Percentiles rank a stretch among this genome's conserved stretches.
Evolutionary conservation across 192 early-diverging fungal genomes (phyloP).

Genomic region (Coemansia aciculifera): DNA sequence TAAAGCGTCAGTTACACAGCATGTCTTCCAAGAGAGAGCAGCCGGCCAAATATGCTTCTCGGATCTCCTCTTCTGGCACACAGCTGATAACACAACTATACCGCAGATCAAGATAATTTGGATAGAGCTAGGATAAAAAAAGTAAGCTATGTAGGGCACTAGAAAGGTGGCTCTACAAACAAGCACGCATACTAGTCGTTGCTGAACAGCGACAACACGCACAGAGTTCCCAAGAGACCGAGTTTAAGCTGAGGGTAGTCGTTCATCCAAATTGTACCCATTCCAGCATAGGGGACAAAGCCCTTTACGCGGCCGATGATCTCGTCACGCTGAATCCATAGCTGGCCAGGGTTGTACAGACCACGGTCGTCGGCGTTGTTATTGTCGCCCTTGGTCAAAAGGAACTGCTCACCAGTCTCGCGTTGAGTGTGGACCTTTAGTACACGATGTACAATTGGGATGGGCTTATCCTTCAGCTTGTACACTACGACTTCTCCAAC

Average conservation of each 20-base stretch:
- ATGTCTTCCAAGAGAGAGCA: not conserved
- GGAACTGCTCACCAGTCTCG: slow-evolving; percentile 73
- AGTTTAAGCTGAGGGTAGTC: slow-evolving; percentile 94
- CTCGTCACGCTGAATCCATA: slow-evolving; percentile 90
- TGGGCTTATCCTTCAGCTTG: slow-evolving; percentile 81
- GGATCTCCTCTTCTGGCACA: not conserved
- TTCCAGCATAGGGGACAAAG: slow-evolving; percentile 90
- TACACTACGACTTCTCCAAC: slow-evolving; percentile 95
- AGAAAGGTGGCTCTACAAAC: not conserved
- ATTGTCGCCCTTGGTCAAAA: slow-evolving; percentile 98
- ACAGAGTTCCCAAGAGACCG: slow-evolving; percentile 73
- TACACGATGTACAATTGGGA: slow-evolving; percentile 97
- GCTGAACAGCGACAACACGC: slow-evolving; percentile 68
- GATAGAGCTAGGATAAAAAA: not conserved
- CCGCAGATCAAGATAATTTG: not conserved
- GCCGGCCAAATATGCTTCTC: not conserved
- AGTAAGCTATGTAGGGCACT: not conserved
- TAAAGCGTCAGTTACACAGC: not conserved
- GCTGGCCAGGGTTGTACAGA: slow-evolving; percentile 78
- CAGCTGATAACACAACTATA: not conserved
- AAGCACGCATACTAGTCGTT: slow-evolving; percentile 55
- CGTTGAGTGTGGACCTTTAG: slow-evolving; percentile 86
- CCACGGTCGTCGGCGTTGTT: slow-evolving; percentile 90
- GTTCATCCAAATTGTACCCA: slow-evolving; percentile 95
- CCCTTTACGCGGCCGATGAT: slow-evolving; percentile 88